Conservation (phyloP, 371 early-diverging fungal genomes). For the Batrachochytrium dendrobatidis region DNA sequence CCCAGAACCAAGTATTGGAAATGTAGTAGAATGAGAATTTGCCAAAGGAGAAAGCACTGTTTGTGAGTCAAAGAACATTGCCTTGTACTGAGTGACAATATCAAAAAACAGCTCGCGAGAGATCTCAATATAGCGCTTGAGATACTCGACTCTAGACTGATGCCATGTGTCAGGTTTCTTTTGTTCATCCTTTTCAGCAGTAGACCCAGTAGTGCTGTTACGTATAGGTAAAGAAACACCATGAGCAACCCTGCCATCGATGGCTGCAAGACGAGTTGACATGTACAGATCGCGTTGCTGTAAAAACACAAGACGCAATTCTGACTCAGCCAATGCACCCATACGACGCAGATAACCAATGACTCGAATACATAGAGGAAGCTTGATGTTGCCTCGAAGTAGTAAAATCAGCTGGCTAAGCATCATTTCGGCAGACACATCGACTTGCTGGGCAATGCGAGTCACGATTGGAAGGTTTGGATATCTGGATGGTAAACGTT, state of each 20-base stretch:
- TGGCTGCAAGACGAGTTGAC: conserved; percentile 33
- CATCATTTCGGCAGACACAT: conserved; percentile 59
- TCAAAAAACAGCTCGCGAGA: conserved; percentile 73
- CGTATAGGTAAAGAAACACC: no score
- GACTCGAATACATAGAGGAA: conserved; percentile 69
- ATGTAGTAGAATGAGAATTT: neutral
- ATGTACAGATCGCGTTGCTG: conserved; percentile 63
- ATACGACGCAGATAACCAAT: conserved; percentile 72
- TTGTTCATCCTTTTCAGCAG: conserved; percentile 22
- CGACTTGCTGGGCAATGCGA: conserved; percentile 48
- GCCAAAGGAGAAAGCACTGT: neutral
- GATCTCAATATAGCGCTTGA: conserved; percentile 67
- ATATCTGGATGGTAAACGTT: conserved; percentile 53
- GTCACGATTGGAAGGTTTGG: conserved; percentile 49
- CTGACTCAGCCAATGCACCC: conserved; percentile 63
- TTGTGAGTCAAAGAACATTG: conserved; percentile 59
- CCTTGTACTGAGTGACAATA: conserved; percentile 71
- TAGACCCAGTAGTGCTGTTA: no score
- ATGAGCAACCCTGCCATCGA: conserved; percentile 27
- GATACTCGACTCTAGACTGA: conserved; percentile 45
- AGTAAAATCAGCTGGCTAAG: conserved; percentile 60
- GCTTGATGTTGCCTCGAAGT: conserved; percentile 63
- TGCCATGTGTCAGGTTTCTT: no score
- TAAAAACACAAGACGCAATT: conserved; percentile 65
- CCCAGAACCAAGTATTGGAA: no score